Evolutionary conservation across 305 asterid genomes (phyloP), one percentile per base, ranked within the genome.

Genomic region (Nicotiana rustica): DNA sequence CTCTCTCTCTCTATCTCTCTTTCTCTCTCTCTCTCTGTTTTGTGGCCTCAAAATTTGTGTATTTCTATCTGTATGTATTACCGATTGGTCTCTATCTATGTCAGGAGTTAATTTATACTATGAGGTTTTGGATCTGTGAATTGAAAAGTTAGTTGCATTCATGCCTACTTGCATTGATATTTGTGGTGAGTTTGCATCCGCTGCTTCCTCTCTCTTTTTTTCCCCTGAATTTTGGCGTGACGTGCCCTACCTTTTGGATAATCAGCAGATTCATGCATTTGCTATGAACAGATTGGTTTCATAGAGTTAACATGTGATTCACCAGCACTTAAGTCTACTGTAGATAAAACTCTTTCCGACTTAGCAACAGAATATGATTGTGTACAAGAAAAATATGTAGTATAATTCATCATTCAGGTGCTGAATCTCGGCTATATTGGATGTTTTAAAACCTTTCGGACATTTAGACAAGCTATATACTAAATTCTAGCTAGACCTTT

Each of bases 101-200:
- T 14, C 79, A 73, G 79, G 79, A 73, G 79, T 73, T 47, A 75
- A 75, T 75, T 75, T 52, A 75, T 75, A 52, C 59, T 52, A 52
- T 25, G 41, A 68, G 31, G 77, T 68, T 71, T 71, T 82, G 77
- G 84, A 82, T 82, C 84, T 73, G 81, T 82, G 81, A 71, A 82
- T 82, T 82, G 59, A 78, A 60, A 82, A 25, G 44, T 71, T 61
- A 70, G 70, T 31, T 71, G 78, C 49, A 41, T 73, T 82, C 66
- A 82, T 82, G 84, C 76, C 84, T 73, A 82, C 70, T 73, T 82
- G 84, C 81, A 73, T 73, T 82, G 81, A 73, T 21, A 44, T 82
- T 66, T 82, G 81, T 70, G 84, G 84, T 73, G 77, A 71, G 84
- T 82, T 80, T 21, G 62, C 59, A 18, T 78, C 71, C 6, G 71